Evolutionary conservation across 306 rosid species (phyloP), one percentile per base, ranked within the genome.

Genomic region (Biancaea sappan): DNA sequence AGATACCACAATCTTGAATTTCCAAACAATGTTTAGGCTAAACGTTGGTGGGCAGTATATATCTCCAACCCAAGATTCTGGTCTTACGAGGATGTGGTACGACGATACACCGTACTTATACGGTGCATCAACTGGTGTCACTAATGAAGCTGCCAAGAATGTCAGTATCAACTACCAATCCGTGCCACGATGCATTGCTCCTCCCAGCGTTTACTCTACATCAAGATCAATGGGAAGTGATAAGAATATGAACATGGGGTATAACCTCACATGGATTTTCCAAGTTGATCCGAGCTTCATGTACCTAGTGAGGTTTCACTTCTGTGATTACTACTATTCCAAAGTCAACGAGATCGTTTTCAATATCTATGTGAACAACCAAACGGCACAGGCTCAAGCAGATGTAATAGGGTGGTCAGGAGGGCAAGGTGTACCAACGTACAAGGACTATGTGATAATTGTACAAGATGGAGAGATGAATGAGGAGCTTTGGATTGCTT

Each of bases 11-110:
- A 60, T 34, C 26, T 5, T 63, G 22, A 80, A 81, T 71, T 12
- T 79, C 18, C 84, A 81, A 11, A 86, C 90, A 16, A 84, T 86
- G 86, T 83, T 62, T 3, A 86, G 90, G 13, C 43, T 86, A 40
- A 86, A 86, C 2, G 86, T 84, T 46, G 88, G 88, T 22, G 88
- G 90, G 7, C 88, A 86, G 25, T 83, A 41, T n/a, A 81, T 86
- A 34, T 40, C 88, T 47, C 81, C 90, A 0, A 40, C 6, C 2
- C 73, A 86, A 3, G 90, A 86, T 19, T 86, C 90, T 46, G 76
- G 71, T 34, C 44, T 83, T 19, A 72, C 29, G 13, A 76, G 90
- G 10, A 76, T 29, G 26, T 86, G 90, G 90, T 86, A 83, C 11
- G 90, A 86, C 52, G 90, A 86, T 24, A 51, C 76, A 0, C 90